Evolutionary conservation across 108 stramenopile species (phyloP).

Genomic region (Nannochloropsis salina): DNA sequence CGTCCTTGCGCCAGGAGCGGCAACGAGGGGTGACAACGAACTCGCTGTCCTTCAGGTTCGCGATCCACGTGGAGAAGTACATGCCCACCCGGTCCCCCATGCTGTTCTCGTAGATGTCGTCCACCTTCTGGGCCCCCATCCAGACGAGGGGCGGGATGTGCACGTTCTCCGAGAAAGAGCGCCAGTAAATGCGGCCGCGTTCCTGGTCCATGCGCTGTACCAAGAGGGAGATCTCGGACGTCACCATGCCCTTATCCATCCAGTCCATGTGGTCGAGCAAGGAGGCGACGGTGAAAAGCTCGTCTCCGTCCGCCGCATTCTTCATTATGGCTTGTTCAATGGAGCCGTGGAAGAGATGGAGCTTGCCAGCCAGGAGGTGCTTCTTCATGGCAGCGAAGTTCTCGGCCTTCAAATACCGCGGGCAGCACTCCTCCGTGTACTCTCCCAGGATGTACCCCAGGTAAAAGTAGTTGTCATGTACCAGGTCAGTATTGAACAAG

Average conservation of each 20-base stretch:
- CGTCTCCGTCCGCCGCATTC: not conserved
- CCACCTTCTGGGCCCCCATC: conserved; percentile 28
- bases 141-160: conserved; percentile 39
- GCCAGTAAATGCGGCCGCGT: conserved; percentile 41
- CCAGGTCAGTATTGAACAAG: conserved; percentile 39
- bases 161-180: conserved; percentile 34
- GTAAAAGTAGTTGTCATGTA: conserved; percentile 54
- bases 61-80: conserved; percentile 52
- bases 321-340: conserved; percentile 23
- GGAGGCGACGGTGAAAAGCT: conserved; percentile 49
- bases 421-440: conserved; percentile 49
- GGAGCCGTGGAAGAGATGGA: conserved; percentile 45
- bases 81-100: conserved; percentile 48
- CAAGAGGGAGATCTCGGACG: conserved; percentile 20
- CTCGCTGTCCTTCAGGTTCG: conserved; percentile 30
- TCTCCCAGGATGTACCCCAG: conserved; percentile 48
- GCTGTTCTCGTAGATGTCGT: conserved; percentile 23
- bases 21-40: conserved; percentile 23
- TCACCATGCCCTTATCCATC: conserved; percentile 33
- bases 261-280: conserved; percentile 55
- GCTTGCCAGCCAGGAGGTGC: conserved; percentile 38
- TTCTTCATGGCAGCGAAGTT: conserved; percentile 36
- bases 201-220: conserved; percentile 26
- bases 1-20: conserved; percentile 21
- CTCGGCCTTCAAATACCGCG: conserved; percentile 42